Evolutionary conservation across 2,329 filamentous ascomycete genomes (phyloP).

Genomic region (Pseudomassariella vexata): DNA sequence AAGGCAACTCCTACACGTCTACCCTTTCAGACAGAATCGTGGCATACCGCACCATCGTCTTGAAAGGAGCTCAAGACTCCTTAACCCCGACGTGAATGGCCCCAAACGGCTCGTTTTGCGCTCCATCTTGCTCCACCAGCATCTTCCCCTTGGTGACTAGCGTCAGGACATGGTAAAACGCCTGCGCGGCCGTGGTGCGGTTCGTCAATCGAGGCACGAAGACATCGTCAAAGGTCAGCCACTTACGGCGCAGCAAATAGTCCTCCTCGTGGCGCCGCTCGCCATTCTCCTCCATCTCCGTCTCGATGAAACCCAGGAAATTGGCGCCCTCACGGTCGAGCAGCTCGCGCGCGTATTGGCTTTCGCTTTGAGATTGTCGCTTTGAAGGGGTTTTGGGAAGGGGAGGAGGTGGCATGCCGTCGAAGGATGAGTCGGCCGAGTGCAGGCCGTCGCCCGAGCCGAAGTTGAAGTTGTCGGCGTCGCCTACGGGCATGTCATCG

Average conservation of each 20-base stretch:
- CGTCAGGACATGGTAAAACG: conserved; percentile 67
- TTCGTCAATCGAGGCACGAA: conserved; percentile 52
- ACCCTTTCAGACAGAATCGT: no score
- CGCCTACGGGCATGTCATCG: conserved; percentile 29
- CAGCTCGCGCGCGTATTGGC: conserved; percentile 14
- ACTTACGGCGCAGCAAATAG: conserved; percentile 27
- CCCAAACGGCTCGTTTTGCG: conserved; percentile 36
- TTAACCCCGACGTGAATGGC: conserved; percentile 38
- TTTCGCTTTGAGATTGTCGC: conserved; percentile 7
- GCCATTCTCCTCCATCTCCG: conserved; percentile 24
- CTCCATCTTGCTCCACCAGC: conserved; percentile 52
- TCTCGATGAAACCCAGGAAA: conserved; percentile 39
- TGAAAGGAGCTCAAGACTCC: no score
- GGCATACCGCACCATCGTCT: no score
- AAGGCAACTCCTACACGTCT: no score
- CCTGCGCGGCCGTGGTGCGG: conserved; percentile 64
- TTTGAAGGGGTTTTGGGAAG: neutral
- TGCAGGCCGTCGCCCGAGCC: conserved; percentile 13
- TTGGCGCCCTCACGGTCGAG: conserved; percentile 40
- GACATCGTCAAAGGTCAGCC: conserved; percentile 64
- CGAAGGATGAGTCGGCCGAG: conserved; percentile 26
- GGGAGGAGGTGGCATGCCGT: conserved; percentile 14
- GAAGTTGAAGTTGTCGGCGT: conserved; percentile 28
- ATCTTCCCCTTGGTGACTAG: conserved; percentile 63
- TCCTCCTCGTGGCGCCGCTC: conserved; percentile 23